Percentiles rank a stretch among this genome's conserved stretches.
Conservation (phyloP, 164 flowering plant species). For the Magnolia officinalis region DNA sequence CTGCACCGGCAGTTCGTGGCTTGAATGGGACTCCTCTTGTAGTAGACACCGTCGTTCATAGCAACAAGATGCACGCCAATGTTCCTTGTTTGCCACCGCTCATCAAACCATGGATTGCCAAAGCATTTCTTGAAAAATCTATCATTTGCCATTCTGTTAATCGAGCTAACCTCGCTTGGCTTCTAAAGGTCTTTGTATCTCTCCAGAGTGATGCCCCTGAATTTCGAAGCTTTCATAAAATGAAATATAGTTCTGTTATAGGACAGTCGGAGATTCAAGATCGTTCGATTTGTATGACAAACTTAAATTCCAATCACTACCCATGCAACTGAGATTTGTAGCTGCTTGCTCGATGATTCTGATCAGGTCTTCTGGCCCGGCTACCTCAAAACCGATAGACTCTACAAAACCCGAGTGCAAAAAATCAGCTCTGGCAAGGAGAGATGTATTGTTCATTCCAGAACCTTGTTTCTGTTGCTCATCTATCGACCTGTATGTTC, state of each 20-base stretch:
- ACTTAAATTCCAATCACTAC: constrained; percentile 7
- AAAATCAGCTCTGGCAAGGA: constrained; percentile 8
- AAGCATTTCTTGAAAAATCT: no score
- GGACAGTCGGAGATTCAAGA: constrained; percentile 7
- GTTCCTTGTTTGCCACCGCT: no score
- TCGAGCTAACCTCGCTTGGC: neutral
- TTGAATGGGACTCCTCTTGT: neutral
- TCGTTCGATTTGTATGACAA: constrained; percentile 12
- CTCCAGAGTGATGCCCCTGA: neutral
- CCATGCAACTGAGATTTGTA: constrained; percentile 20
- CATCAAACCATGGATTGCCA: no score
- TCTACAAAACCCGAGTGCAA: constrained; percentile 9
- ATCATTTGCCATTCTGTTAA: no score
- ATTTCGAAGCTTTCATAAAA: neutral
- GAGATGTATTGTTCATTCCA: constrained; percentile 1
- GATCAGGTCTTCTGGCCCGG: constrained; percentile 47
- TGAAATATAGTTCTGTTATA: neutral
- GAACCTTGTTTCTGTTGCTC: constrained; percentile 11
- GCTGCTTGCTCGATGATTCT: constrained; percentile 34
- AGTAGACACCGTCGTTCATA: neutral
- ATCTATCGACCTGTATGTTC: constrained; percentile 36
- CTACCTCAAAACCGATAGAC: constrained; percentile 21
- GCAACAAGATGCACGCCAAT: neutral
- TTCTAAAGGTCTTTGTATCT: neutral
- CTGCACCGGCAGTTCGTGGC: neutral